Evolutionary conservation across 164 flowering plant genomes (phyloP).

Genomic region (Magnolia sinica): DNA sequence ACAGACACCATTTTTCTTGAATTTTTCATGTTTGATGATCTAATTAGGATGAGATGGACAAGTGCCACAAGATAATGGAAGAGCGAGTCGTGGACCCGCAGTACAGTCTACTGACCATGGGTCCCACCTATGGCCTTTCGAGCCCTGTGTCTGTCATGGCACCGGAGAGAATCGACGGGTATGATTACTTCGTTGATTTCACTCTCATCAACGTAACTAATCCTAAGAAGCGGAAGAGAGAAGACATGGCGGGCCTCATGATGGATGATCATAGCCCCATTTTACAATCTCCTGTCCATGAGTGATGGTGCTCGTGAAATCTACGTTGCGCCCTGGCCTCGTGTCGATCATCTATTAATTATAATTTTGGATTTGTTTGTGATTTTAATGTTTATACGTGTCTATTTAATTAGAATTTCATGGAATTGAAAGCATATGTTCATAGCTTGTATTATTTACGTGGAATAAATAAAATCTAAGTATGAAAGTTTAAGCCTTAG

Average conservation of each 20-base stretch:
- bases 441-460: no score
- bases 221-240: constrained; percentile 30
- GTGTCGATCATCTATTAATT: neutral
- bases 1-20: neutral
- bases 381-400: neutral
- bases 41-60: constrained; percentile 37
- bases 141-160: constrained; percentile 55
- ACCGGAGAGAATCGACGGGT: constrained; percentile 12
- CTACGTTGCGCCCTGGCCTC: no score
- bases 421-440: neutral
- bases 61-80: constrained; percentile 41
- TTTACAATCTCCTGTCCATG: neutral
- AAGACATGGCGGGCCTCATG: constrained; percentile 1
- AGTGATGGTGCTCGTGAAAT: neutral
- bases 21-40: no score
- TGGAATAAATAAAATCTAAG: no score
- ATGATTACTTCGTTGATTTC: constrained; percentile 21
- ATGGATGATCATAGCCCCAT: neutral
- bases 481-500: no score
- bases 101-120: constrained; percentile 8
- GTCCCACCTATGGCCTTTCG: constrained; percentile 28
- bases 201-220: constrained; percentile 11
- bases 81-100: constrained; percentile 21
- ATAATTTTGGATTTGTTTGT: neutral
- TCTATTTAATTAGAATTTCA: neutral